phyloP scores from a whole-genome alignment of 108 stramenopile genomes.

The Epithemia pelagica region DNA sequence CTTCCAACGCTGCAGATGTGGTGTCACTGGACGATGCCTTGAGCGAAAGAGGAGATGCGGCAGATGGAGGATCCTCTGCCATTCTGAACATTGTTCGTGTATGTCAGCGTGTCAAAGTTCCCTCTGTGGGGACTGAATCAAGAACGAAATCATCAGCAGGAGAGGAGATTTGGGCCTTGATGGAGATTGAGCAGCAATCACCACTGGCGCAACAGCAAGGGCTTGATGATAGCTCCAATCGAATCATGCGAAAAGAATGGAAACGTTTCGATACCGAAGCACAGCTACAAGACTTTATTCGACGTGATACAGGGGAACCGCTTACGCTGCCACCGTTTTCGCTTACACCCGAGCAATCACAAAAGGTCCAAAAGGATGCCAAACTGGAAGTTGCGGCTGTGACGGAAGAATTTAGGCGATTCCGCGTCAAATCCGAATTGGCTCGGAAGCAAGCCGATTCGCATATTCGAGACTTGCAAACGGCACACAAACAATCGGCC shows the following conservation, averaged over 20 bases:
- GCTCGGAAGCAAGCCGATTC: constrained; percentile 70
- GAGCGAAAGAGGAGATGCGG: not conserved
- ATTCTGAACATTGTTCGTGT: constrained; percentile 50
- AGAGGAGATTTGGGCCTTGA: constrained; percentile 74
- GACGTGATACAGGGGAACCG: constrained; percentile 82
- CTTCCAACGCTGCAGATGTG: not conserved
- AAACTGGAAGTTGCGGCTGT: constrained; percentile 49
- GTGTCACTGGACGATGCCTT: not conserved
- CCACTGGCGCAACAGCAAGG: constrained; percentile 10
- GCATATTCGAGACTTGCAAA: constrained; percentile 73
- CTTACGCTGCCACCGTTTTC: constrained; percentile 69
- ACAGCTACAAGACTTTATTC: constrained; percentile 67
- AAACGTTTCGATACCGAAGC: constrained; percentile 62
- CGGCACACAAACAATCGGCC: constrained; percentile 55
- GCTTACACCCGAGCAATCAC: constrained; percentile 72
- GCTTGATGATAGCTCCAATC: constrained; percentile 14
- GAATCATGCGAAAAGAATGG: constrained; percentile 48
- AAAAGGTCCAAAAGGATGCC: constrained; percentile 49
- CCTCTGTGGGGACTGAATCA: too few relatives aligned
- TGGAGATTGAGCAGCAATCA: constrained; percentile 59
- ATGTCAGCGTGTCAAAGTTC: constrained; percentile 52
- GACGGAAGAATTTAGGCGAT: constrained; percentile 80
- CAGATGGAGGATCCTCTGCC: not conserved
- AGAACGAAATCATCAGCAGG: not conserved
- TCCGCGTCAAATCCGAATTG: constrained; percentile 81